phyloP scores from a whole-genome alignment of 768 basidiomycete species.

The Boletus tomentosulus region DNA sequence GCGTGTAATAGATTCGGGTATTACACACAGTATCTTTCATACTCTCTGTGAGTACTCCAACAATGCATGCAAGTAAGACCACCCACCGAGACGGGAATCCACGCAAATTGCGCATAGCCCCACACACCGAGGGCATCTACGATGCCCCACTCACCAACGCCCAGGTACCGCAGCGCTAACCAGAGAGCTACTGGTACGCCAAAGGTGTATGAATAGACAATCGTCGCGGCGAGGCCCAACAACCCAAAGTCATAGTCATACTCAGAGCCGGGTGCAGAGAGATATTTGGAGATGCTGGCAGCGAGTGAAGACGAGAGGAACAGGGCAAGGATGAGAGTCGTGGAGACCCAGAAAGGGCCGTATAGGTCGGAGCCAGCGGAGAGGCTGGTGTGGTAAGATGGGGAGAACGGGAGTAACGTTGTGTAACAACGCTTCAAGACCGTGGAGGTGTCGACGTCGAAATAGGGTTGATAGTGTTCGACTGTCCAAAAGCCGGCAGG shows the following conservation, averaged over 20 bases:
- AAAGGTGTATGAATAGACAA: slow-evolving; percentile 87
- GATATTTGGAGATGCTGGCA: slow-evolving; percentile 82
- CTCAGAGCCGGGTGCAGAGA: slow-evolving; percentile 52
- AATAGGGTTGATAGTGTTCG: slow-evolving; percentile 85
- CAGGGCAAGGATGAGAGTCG: slow-evolving; percentile 88
- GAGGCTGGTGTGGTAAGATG: slow-evolving; percentile 60
- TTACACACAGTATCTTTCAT: slow-evolving; percentile 73
- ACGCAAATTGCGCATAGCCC: slow-evolving; percentile 80
- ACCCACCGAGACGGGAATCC: slow-evolving; percentile 84
- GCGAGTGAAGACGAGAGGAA: slow-evolving; percentile 93
- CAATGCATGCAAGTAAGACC: background rate
- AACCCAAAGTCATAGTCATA: slow-evolving; percentile 86
- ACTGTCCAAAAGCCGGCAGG: slow-evolving; percentile 68
- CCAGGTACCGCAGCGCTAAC: slow-evolving; percentile 79
- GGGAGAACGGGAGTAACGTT: slow-evolving; percentile 70
- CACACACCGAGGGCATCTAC: slow-evolving; percentile 78
- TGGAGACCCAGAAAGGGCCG: slow-evolving; percentile 97
- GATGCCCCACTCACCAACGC: slow-evolving; percentile 86
- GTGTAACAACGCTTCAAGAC: slow-evolving; percentile 73
- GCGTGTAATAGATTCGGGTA: slow-evolving; percentile 76
- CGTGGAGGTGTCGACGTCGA: slow-evolving; percentile 82
- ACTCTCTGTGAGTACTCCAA: background rate
- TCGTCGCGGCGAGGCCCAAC: slow-evolving; percentile 72
- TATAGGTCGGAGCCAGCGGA: slow-evolving; percentile 59
- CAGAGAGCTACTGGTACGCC: slow-evolving; percentile 80